phyloP scores from a whole-genome alignment of 345 rosid genomes.

The Odontarrhena argentea region DNA sequence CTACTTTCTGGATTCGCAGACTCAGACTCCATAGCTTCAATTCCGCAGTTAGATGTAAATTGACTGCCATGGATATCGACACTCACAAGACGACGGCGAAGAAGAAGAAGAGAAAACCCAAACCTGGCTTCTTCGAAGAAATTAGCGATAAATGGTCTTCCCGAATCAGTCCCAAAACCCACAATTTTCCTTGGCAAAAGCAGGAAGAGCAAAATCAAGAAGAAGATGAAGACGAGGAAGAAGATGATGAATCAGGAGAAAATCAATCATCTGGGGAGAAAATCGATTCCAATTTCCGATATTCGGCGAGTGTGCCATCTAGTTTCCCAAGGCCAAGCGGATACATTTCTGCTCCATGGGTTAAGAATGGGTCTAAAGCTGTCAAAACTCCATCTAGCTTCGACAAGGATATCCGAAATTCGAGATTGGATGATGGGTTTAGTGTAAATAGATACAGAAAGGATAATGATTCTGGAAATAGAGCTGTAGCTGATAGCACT shows the following conservation, averaged over 20 bases:
- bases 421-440: conserved; percentile 20
- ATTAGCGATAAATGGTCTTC: conserved; percentile 73
- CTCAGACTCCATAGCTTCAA: conserved; percentile 38
- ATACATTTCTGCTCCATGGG: conserved; percentile 66
- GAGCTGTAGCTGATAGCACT: conserved; percentile 16
- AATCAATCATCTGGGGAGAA: conserved; percentile 37
- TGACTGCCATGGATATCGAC: conserved; percentile 32
- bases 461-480: conserved; percentile 1
- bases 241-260: conserved; percentile 21
- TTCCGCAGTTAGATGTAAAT: conserved; percentile 37
- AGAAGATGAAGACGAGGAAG: conserved; percentile 24
- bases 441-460: conserved; percentile 30
- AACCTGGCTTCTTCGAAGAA: conserved; percentile 74
- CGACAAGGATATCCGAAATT: conserved; percentile 14
- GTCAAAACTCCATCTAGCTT: conserved; percentile 36
- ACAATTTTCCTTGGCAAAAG: conserved; percentile 77
- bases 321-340: conserved; percentile 40
- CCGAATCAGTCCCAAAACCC: conserved; percentile 50
- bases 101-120: conserved; percentile 59
- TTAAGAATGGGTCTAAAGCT: conserved; percentile 48
- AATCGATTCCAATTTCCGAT: conserved; percentile 29
- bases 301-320: conserved; percentile 37
- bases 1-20: conserved; percentile 18
- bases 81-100: conserved; percentile 30
- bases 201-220: conserved; percentile 34